A percentile compares a stretch with the other conserved stretches of the same genome.
These are phyloP conservation scores for Apium graveolens DNA, from an alignment of 129 eudicot genomes.

Conservation along the genomic window DNA sequence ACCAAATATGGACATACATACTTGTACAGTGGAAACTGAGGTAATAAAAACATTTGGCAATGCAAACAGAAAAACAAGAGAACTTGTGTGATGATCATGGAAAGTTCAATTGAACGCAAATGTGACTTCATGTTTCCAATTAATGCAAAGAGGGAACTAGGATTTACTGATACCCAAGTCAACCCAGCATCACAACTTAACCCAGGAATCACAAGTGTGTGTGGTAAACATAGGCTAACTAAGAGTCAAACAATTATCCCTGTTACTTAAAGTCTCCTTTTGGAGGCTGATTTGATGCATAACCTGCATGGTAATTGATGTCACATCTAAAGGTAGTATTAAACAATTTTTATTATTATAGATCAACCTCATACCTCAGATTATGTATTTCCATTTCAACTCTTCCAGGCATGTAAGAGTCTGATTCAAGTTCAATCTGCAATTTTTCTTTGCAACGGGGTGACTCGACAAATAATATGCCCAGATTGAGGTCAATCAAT, in stretches of 20 bases:
- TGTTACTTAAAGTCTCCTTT: background rate
- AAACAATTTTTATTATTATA: background rate
- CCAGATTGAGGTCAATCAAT: slow-evolving; percentile 62
- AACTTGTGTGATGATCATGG: background rate
- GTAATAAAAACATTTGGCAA: background rate
- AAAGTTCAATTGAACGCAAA: background rate
- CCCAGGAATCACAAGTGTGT: background rate
- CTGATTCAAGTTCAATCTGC: slow-evolving; percentile 42
- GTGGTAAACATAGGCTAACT: background rate
- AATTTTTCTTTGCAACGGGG: slow-evolving; percentile 71
- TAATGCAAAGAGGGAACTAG: background rate
- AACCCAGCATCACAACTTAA: background rate
- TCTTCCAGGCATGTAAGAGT: slow-evolving; percentile 22
- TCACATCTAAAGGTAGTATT: background rate
- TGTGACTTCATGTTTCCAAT: background rate
- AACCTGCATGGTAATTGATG: background rate
- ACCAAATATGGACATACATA: background rate
- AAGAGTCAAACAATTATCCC: background rate
- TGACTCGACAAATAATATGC: slow-evolving; percentile 58
- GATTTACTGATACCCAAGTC: background rate
- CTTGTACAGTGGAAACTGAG: background rate
- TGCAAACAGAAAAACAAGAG: background rate
- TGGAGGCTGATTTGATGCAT: background rate
- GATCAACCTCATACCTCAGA: slow-evolving; percentile 42
- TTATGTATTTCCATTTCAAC: slow-evolving; percentile 59